Evolutionary conservation across 2,329 filamentous ascomycete species (phyloP), one percentile per base, ranked within the genome.

Genomic region (Westerdykella aurantiaca): DNA sequence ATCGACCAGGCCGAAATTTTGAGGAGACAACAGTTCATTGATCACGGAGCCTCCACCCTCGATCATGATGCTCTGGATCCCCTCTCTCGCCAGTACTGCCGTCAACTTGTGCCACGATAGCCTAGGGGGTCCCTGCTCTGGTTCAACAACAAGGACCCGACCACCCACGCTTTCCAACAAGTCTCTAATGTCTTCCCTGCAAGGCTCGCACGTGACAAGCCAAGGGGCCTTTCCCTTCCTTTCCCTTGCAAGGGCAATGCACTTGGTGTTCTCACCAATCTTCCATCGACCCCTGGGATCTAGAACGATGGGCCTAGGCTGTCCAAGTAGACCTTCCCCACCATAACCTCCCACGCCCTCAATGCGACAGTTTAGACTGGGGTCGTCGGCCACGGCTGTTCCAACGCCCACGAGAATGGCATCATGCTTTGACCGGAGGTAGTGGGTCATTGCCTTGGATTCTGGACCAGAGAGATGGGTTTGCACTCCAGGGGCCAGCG

Each of bases 391-490:
- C 21, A 88, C 72, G 6, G 88, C 86, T 1, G 91, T 97, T 2
- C 85, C 85, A 4, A 85, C 87, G 17, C 91, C 91, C 25, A 97
- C 75, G 18, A 94, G 75, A 53, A 96, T 95, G 33, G 87, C 88
- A 50, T 86, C 81, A 69, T 97, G 89, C 13, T 77, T 79, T 11
- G 83, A 83, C 57, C 91, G 86, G 22, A 97, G 78, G 63, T 86
- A 88, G 68, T 97, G 91, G 0, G 91, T 96, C 88, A 97, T 94
- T 42, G 86, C 79, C 68, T 95, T 95, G 31, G 88, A 88, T 50
- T 83, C 76, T 0, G 85, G 79, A 3, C 90, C 90, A 1, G 91
- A 97, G 12, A 97, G 78, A 0, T 79, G 74, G 2, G 91, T 97
- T 52, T 85, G 86, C n/a, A 81, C 75, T 12, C 89, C 89, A 0